Evolutionary conservation across 202 grass and related monocot species (phyloP).

Genomic region (Cymbopogon flexuosus): DNA sequence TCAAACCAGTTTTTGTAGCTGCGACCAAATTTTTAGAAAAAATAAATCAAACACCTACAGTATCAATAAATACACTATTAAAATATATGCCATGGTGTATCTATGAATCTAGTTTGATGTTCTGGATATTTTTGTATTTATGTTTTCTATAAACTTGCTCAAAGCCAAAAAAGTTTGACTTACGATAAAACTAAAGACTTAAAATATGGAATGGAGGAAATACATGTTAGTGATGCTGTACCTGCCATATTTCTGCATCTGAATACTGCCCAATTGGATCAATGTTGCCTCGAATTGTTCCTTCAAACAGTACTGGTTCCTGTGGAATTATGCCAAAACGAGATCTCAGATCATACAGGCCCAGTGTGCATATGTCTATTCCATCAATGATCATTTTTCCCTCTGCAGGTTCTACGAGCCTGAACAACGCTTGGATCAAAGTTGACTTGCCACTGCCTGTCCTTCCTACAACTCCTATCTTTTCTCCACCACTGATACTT

Average conservation of each 20-base stretch:
- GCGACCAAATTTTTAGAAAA: not conserved
- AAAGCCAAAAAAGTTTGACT: not conserved
- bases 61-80: not conserved
- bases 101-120: not conserved
- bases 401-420: slow-evolving; percentile 54
- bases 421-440: slow-evolving; percentile 60
- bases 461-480: slow-evolving; percentile 70
- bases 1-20: not conserved
- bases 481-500: slow-evolving; percentile 58
- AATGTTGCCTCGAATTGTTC: slow-evolving; percentile 60
- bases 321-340: slow-evolving; percentile 68
- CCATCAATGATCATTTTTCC: slow-evolving; percentile 60
- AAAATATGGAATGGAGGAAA: not conserved
- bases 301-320: slow-evolving; percentile 65
- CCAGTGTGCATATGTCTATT: slow-evolving; percentile 52
- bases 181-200: not conserved
- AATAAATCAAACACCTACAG: not conserved
- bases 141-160: not conserved
- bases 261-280: slow-evolving; percentile 52
- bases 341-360: slow-evolving; percentile 65
- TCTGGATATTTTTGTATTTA: not conserved
- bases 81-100: not conserved
- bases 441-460: slow-evolving; percentile 81
- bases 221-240: not conserved
- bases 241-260: slow-evolving; percentile 62